Base-by-base conservation (phyloP, 768 basidiomycete genomes). In the Leccinum incarnatum region DNA sequence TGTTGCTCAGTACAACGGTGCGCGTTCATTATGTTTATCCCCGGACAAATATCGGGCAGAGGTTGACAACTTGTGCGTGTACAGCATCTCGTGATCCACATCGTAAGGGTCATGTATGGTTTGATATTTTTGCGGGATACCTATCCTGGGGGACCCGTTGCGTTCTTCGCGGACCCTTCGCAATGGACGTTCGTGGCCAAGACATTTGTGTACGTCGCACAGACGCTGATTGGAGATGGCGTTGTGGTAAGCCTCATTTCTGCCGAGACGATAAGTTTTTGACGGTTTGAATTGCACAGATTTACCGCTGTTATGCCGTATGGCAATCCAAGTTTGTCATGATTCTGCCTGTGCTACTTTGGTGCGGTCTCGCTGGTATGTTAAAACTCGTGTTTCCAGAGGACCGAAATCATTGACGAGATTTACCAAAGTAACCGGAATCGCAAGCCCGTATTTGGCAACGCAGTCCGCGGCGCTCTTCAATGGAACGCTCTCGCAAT, bases 361-460 rank as follows among this genome's bases (percentile, higher is more conserved):
- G 49, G 49, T 30, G 27, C 30, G 49, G 17, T 29, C 29, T 51
- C 5, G 49, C 29, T 17, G 10, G 49, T 19, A 30, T 25, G 49
- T 51, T 10, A 6, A 10, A 25, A 36, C 48, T 2, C 25, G 3
- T n/a, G 5, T 29, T 29, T 40, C 17, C 36, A 3, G 5, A 47
- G n/a, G n/a, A n/a, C n/a, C n/a, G n/a, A n/a, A n/a, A 15, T 14
- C 4, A 51, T 27, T 54, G 36, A 23, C 8, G 10, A 42, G 12
- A 14, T 15, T 25, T 29, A 36, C 37, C 8, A 11, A 53, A 61
- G 63, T 40, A 23, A 68, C 67, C 49, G 56, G 67, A 40, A 27
- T 64, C 21, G 29, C 36, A 56, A 37, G 61, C 42, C 23, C 59
- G 51, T 58, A 69, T 15, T 57, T 59, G 9, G 57, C 60, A 19